Percentiles rank a stretch among this genome's conserved stretches.
Conservation (phyloP, 208 protist genomes). For the Wallacemonas sp. region DNA sequence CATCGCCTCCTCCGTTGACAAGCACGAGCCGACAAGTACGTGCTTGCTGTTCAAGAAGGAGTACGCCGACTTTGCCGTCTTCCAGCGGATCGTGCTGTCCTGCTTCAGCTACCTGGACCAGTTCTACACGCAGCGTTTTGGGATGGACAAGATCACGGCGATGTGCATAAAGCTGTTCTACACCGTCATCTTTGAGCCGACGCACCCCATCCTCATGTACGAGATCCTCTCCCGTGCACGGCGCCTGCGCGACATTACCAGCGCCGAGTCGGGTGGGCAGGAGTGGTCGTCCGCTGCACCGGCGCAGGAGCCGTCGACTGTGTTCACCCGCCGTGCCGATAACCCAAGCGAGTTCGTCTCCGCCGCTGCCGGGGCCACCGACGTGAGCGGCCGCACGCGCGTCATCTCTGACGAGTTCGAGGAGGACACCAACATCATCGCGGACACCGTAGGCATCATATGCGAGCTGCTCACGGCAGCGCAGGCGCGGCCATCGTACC, state of each 20-base stretch:
- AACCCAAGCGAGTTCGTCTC: background rate
- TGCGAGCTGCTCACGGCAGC: constrained; percentile 39
- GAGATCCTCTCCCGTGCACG: constrained; percentile 36
- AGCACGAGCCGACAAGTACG: constrained; percentile 3
- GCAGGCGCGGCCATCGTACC: constrained; percentile 43
- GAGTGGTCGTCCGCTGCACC: constrained; percentile 11
- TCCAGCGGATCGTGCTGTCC: constrained; percentile 68
- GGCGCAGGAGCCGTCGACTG: constrained; percentile 17
- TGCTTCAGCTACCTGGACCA: constrained; percentile 87
- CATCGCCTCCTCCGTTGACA: constrained; percentile 19
- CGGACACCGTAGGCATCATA: constrained; percentile 33
- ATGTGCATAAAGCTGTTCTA: constrained; percentile 86
- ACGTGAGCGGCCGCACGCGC: background rate
- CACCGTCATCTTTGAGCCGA: constrained; percentile 66
- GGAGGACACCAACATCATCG: constrained; percentile 23
- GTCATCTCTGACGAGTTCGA: constrained; percentile 8
- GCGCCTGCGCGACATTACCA: constrained; percentile 27
- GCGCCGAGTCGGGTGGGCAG: background rate
- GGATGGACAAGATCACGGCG: constrained; percentile 66
- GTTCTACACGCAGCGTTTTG: constrained; percentile 64
- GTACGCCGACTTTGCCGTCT: constrained; percentile 55
- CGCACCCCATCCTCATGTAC: constrained; percentile 33
- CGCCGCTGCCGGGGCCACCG: background rate
- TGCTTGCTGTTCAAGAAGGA: constrained; percentile 56
- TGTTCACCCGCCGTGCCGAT: constrained; percentile 14